These are phyloP conservation scores for Clathrospora elynae DNA, from an alignment of 2,329 filamentous ascomycete species.

Conservation along the genomic window DNA sequence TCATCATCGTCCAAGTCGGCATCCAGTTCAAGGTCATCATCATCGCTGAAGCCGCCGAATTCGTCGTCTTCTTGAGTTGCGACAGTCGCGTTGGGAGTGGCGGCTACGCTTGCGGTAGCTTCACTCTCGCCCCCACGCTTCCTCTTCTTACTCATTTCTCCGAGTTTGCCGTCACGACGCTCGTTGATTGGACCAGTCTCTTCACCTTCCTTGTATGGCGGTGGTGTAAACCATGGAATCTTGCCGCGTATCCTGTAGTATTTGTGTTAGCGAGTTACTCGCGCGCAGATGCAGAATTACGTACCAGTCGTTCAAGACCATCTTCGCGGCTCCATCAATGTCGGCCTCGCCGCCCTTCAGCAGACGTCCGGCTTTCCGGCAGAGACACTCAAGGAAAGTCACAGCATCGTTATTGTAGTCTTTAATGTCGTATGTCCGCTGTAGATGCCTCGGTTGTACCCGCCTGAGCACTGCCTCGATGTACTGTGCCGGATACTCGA, in stretches of 20 bases:
- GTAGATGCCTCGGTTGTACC: conserved; percentile 85
- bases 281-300: not conserved
- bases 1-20: conserved; percentile 30
- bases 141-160: conserved; percentile 82
- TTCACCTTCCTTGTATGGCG: conserved; percentile 60
- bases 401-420: conserved; percentile 74
- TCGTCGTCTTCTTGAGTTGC: conserved; percentile 33
- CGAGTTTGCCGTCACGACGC: conserved; percentile 76
- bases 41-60: conserved; percentile 43
- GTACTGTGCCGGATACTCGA: conserved; percentile 95
- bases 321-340: conserved; percentile 92
- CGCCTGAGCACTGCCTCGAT: conserved; percentile 79
- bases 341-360: conserved; percentile 94
- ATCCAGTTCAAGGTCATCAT: conserved; percentile 25
- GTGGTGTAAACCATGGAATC: conserved; percentile 92
- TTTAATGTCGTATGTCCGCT: conserved; percentile 88
- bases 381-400: conserved; percentile 84
- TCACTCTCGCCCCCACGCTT: conserved; percentile 58
- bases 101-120: conserved; percentile 30
- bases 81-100: conserved; percentile 19
- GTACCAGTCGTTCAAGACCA: conserved; percentile 90
- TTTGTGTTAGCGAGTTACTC: not conserved
- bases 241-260: conserved; percentile 71
- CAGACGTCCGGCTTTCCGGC: conserved; percentile 82
- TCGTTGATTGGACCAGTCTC: conserved; percentile 48